These are phyloP conservation scores for Candida jianshihensis DNA, from an alignment of 805 yeast species.

Conservation along the genomic window DNA sequence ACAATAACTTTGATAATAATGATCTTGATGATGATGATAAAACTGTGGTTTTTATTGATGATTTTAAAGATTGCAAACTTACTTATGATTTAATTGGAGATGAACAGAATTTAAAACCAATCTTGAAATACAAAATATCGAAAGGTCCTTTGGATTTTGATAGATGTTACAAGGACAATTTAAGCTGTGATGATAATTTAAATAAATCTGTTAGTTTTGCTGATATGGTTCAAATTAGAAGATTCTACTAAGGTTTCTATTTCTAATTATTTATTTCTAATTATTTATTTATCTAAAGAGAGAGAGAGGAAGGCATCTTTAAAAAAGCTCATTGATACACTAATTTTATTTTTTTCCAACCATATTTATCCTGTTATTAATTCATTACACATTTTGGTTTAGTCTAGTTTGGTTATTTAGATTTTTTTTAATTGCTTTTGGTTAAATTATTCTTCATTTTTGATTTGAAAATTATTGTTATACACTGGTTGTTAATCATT, in stretches of 20 bases:
- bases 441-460: too few relatives aligned
- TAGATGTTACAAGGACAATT: background rate
- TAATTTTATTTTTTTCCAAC: too few relatives aligned
- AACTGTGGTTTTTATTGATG: conserved; percentile 2
- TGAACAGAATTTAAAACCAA: conserved; percentile 14
- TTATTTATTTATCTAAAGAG: too few relatives aligned
- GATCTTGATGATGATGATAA: conserved; percentile 4
- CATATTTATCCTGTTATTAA: too few relatives aligned
- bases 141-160: conserved; percentile 8
- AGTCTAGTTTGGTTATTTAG: too few relatives aligned
- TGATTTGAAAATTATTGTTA: too few relatives aligned
- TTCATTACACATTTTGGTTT: too few relatives aligned
- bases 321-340: too few relatives aligned
- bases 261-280: too few relatives aligned
- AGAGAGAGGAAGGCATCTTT: too few relatives aligned
- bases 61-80: background rate
- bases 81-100: background rate
- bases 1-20: background rate
- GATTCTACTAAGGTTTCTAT: conserved; percentile 15
- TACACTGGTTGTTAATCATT: too few relatives aligned
- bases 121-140: conserved; percentile 12
- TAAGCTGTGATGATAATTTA: conserved; percentile 1
- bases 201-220: conserved; percentile 22
- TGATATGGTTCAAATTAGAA: conserved; percentile 22
- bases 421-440: too few relatives aligned